Evolutionary conservation across 768 basidiomycete species (phyloP).

Genomic region (Cubamyces sp.): DNA sequence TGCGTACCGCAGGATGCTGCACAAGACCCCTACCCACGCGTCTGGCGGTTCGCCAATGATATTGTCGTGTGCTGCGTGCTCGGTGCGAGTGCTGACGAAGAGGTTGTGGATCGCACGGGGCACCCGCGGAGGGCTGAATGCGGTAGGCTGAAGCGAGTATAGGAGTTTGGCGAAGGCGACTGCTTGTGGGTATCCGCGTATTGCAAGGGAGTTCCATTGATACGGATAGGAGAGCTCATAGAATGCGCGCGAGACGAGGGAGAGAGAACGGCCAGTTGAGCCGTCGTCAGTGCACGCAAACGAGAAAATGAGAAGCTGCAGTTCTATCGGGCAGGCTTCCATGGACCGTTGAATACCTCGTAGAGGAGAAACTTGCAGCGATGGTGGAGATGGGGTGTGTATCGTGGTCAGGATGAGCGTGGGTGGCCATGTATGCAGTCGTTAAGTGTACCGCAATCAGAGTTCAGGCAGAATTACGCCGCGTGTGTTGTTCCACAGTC

Average conservation of each 20-base stretch:
- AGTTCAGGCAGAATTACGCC: too few species aligned
- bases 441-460: too few species aligned
- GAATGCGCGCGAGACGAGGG: constrained; percentile 25
- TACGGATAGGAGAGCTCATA: constrained; percentile 21
- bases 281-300: constrained; percentile 25
- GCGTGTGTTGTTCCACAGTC: too few species aligned
- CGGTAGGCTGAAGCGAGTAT: constrained; percentile 4
- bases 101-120: constrained; percentile 21
- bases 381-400: too few species aligned
- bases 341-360: neutral
- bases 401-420: too few species aligned
- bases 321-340: constrained; percentile 12
- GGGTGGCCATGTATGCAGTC: too few species aligned
- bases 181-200: constrained; percentile 16
- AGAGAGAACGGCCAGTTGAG: constrained; percentile 19
- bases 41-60: neutral
- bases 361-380: too few species aligned
- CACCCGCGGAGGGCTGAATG: neutral
- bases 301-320: constrained; percentile 24
- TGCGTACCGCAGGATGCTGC: constrained; percentile 20
- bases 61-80: neutral
- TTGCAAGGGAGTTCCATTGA: constrained; percentile 22
- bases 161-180: constrained; percentile 5
- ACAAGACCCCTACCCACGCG: constrained; percentile 11
- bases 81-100: constrained; percentile 20